Conservation (phyloP, 2,329 filamentous ascomycete genomes). For the Lasiodiplodia gonubiensis region DNA sequence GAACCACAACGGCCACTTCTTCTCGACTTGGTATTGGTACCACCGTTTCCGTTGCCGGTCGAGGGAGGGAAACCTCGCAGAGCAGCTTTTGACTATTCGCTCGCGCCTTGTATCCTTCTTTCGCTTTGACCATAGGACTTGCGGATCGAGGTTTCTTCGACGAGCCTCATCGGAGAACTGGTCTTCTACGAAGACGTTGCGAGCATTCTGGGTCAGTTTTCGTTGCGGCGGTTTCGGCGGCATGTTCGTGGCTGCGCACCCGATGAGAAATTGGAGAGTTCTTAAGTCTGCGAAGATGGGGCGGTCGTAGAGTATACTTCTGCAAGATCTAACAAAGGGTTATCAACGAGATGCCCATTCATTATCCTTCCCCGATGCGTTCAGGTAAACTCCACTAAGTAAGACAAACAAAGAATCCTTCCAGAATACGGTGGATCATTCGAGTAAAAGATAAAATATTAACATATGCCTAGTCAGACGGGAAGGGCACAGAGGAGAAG, state of each 20-base stretch:
- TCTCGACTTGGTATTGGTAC: constrained; percentile 6
- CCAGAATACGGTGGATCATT: background rate
- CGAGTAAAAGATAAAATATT: background rate
- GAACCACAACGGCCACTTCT: constrained; percentile 1
- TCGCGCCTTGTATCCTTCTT: background rate
- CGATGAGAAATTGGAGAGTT: background rate
- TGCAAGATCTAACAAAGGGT: background rate
- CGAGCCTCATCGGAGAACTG: background rate
- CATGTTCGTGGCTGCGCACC: background rate
- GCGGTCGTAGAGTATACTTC: background rate
- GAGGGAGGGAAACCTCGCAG: background rate
- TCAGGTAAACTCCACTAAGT: background rate
- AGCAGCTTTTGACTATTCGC: background rate
- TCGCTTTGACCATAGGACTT: background rate
- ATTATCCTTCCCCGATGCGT: background rate
- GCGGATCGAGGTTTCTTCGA: background rate
- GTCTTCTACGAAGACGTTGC: background rate
- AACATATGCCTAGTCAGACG: background rate
- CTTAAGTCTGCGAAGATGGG: background rate
- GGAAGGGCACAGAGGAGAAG: background rate
- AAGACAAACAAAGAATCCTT: background rate
- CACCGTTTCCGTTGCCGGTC: background rate
- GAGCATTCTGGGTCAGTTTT: background rate
- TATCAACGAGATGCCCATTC: background rate
- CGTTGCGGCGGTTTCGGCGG: background rate